Base-by-base conservation (phyloP, 495 filamentous ascomycete genomes). In the Glonium stellatum region DNA sequence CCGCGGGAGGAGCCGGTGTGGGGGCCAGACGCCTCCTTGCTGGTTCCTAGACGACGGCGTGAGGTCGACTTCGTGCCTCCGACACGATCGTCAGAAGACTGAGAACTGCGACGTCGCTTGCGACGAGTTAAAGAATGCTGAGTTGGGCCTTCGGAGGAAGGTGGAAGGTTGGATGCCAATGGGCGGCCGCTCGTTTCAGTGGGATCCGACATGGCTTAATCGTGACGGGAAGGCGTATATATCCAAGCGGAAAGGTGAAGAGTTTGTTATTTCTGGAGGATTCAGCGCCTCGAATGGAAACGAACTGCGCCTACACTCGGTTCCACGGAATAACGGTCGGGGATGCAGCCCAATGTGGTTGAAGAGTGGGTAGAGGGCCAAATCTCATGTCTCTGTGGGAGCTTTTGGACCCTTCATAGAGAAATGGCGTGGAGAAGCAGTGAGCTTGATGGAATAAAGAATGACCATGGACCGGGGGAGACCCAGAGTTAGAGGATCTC, bases 171-270 rank as follows among this genome's bases (percentile, higher is more conserved):
- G 19, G 61, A 61, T 58, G 48, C 61, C 61, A 67, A 59, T 67
- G 60, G 65, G 65, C 58, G 60, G 60, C 57, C 61, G 65, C 61
- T 49, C 48, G 64, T 57, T 47, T 63, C 61, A 58, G 31, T 63
- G 27, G 42, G 58, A 39, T 67, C 58, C 48, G 58, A 58, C 57
- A 64, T 64, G 42, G 54, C 57, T 61, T 51, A 49, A 54, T 35
- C 54, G 51, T 39, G 65, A 54, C 6, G 48, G 35, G n/a, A n/a
- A 55, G 39, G 27, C 50, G 61, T 67, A 67, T 67, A 67, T 67
- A 61, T 64, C 58, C 55, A 64, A 64, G 31, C 22, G 19, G 52
- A 19, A 42, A 55, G n/a, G 19, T 55, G 53, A 18, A 19, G 35
- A 54, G 60, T 58, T 61, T 61, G 61, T 51, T 51, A 51, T 51